Evolutionary conservation across 768 basidiomycete species (phyloP).

Genomic region (Lanmaoa pseudosensibilis): DNA sequence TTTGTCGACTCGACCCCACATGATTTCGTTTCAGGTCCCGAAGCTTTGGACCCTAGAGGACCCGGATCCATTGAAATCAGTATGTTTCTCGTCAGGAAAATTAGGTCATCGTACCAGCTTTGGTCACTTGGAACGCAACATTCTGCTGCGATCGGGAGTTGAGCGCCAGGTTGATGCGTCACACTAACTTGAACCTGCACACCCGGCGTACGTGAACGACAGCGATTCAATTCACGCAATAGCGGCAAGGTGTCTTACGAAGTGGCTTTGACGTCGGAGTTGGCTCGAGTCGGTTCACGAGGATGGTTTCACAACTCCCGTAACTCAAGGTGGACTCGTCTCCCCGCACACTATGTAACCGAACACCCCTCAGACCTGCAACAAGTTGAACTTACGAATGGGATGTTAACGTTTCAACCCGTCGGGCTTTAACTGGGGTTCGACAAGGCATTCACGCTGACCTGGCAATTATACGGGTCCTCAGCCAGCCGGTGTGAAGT

Average conservation of each 20-base stretch:
- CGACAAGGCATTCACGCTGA: background rate
- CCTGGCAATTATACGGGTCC: background rate
- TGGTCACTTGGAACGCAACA: too few relatives aligned
- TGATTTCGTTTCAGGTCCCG: too few relatives aligned
- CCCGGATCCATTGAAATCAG: background rate
- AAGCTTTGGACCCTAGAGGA: too few relatives aligned
- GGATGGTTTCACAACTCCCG: fast-evolving
- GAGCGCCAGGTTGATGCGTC: fast-evolving
- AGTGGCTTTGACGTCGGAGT: fast-evolving
- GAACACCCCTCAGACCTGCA: background rate
- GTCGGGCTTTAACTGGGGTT: background rate
- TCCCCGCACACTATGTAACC: background rate
- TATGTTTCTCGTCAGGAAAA: background rate
- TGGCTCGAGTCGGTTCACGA: background rate
- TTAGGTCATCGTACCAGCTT: background rate
- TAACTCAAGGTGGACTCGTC: fast-evolving
- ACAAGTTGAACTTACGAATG: background rate
- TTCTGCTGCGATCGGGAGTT: too few relatives aligned
- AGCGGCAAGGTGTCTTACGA: background rate
- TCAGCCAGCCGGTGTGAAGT: background rate
- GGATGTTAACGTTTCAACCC: background rate
- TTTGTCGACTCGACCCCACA: too few relatives aligned
- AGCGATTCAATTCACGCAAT: background rate
- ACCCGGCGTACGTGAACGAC: background rate
- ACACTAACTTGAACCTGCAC: background rate